Base-by-base conservation (phyloP, 108 stramenopile species). In the Skeletonema costatum region DNA sequence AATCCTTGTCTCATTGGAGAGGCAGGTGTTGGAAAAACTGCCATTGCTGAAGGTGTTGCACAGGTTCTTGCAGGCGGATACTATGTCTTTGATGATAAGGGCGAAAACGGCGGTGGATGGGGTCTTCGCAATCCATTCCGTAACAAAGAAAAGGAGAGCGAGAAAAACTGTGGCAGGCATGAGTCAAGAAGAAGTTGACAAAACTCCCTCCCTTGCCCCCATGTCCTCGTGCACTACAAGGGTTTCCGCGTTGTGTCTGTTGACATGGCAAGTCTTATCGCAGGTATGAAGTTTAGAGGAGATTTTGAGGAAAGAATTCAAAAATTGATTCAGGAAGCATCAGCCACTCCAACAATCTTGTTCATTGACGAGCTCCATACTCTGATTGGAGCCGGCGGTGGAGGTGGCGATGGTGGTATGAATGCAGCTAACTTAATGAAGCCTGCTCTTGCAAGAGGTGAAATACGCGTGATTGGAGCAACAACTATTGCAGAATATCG, bases 351-450 rank as follows among this genome's bases (percentile, higher is more conserved):
- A 39, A 85, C 86, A 32, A 92, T 97, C 69, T 79, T 97, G 21
- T 94, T 97, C 66, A 93, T 97, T 69, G 92, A 93, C 68, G 92
- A 97, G 68, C 82, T 94, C 67, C 88, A 93, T 68, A 93, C 90
- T 35, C 63, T 93, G 12, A 75, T 93, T 58, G 96, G 96, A 6
- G 91, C 94, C 13, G 96, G 96, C n/a, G 89, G 88, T 5, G 96
- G 96, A 46, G 80, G 67, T 5, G 94, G 88, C 32, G 93, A 93
- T 68, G 96, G 96, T 19, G 89, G 87, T 10, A 87, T 97, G 88
- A 93, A 93, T 77, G 94, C 96, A 32, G 93, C 92, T 32, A 97
- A 97, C 75, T 73, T 97, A 32, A 75, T 97, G 59, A 97, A 97
- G 73, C 96, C 96, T 12, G 94, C 93, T 7, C 76, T 97, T 69